These are phyloP conservation scores for Neostapfia colusana DNA, from an alignment of 176 grass and related monocot genomes.

Conservation along the genomic window DNA sequence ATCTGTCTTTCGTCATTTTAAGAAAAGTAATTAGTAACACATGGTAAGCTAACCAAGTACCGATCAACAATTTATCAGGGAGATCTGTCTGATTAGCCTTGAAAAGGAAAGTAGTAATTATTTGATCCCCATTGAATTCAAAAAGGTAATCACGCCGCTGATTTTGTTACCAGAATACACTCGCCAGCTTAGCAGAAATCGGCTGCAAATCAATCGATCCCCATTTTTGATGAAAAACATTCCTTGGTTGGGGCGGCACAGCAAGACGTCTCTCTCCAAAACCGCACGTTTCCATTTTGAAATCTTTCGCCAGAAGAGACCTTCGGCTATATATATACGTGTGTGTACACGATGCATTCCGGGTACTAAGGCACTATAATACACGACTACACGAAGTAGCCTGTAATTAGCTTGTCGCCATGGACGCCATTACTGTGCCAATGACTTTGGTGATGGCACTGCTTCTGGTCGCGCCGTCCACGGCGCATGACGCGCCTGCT, in stretches of 20 bases:
- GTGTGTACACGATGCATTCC: no score
- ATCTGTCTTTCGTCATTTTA: not conserved
- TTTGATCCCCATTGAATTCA: not conserved
- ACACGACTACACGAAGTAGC: not conserved
- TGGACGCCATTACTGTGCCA: constrained; percentile 2
- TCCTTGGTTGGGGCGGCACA: not conserved
- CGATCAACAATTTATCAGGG: no score
- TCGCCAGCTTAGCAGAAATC: no score
- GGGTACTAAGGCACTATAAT: not conserved
- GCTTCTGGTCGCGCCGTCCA: not conserved
- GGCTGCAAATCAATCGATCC: not conserved
- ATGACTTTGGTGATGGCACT: constrained; percentile 11
- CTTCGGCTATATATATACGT: constrained; percentile 2
- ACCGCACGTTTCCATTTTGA: not conserved
- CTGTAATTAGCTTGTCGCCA: not conserved
- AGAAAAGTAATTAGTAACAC: not conserved
- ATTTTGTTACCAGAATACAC: not conserved
- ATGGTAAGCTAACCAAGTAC: no score
- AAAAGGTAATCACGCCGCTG: no score
- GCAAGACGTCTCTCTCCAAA: not conserved
- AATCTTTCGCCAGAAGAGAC: not conserved
- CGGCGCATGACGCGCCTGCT: not conserved
- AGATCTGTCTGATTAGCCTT: not conserved
- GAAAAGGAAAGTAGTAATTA: not conserved
- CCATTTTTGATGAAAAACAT: not conserved